Base-by-base conservation (phyloP, 1,284 basidiomycete genomes). In the Boletus albobrunnescens region DNA sequence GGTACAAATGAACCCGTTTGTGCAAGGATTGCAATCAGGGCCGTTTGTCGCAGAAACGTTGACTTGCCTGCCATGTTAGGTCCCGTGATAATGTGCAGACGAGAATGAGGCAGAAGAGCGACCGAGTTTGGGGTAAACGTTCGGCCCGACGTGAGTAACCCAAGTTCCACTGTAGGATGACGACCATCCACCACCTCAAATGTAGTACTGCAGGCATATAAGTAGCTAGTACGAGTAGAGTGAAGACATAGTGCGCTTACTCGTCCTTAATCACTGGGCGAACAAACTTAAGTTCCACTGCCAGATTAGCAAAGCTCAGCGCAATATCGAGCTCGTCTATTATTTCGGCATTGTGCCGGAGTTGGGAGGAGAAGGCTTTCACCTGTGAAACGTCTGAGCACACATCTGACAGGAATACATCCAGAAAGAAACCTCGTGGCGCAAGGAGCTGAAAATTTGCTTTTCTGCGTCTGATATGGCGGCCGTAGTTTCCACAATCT, bases 11-110 rank as follows among this genome's bases (percentile, higher is more conserved):
- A 89, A 3, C 95, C 95, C 6, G 82, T 81, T 67, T 99, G 95
- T 0, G 94, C 95, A 2, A 99, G 76, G 50, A 99, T 88, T 8
- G 87, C 75, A 43, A 97, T 87, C 22, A 99, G 74, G 4, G 95
- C 96, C 1, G 84, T 90, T 64, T 97, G 94, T 13, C 95, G 87
- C 16, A 99, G 76, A 26, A 91, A 77, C 0, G 95, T 98, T 1
- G 91, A 94, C 68, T 99, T 98, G 41, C 91, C 81, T 35, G 91
- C 91, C 92, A 97, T 97, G 61, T 98, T 98, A 0, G 95, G 95
- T 0, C 95, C 95, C 1, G 94, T 98, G 56, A 98, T 87, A 41
- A 96, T 63, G 49, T 82, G 85, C 4, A 97, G 60, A 20, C 80
- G 81, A 10, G 82, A 80, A 6, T 69, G 60, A 1, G 79, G 70